A percentile compares a stretch with the other conserved stretches of the same genome.
These are phyloP conservation scores for Wickerhamomyces queroliae DNA, from an alignment of 805 yeast genomes.

Conservation along the genomic window DNA sequence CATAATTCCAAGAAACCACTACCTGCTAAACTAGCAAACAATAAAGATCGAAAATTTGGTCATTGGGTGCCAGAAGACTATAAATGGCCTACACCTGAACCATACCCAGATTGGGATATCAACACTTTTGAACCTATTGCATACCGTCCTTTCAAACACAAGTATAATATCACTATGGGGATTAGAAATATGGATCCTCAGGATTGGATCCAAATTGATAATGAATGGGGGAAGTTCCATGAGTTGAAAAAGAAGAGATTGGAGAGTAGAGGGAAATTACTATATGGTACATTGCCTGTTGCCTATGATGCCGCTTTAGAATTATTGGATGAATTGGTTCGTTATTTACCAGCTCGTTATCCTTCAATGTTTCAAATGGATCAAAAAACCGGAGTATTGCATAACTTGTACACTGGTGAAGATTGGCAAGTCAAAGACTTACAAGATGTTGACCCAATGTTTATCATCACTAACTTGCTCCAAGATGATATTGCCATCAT, in stretches of 20 bases:
- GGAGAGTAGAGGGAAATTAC: constrained; percentile 37
- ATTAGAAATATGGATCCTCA: constrained; percentile 56
- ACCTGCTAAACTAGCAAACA: constrained; percentile 30
- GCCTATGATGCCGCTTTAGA: constrained; percentile 54
- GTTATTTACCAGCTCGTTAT: constrained; percentile 50
- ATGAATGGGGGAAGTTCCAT: constrained; percentile 56
- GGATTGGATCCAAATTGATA: constrained; percentile 64
- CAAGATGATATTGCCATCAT: constrained; percentile 68
- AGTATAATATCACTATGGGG: constrained; percentile 64
- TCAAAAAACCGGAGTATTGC: constrained; percentile 14
- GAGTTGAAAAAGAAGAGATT: constrained; percentile 45
- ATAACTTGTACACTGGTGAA: constrained; percentile 51
- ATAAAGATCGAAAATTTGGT: constrained; percentile 42
- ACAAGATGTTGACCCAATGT: constrained; percentile 51
- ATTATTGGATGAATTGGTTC: constrained; percentile 44
- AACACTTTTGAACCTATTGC: constrained; percentile 48
- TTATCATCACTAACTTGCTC: constrained; percentile 47
- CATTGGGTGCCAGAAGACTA: constrained; percentile 50
- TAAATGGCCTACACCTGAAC: constrained; percentile 42
- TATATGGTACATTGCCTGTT: constrained; percentile 42
- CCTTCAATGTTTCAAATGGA: constrained; percentile 41
- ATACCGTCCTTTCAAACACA: constrained; percentile 64
- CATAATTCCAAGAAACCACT: constrained; percentile 20
- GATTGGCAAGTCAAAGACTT: constrained; percentile 27
- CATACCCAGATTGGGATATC: constrained; percentile 44